Evolutionary conservation across 2,329 filamentous ascomycete genomes (phyloP), one percentile per base, ranked within the genome.

Genomic region (Talaromyces marneffei): DNA sequence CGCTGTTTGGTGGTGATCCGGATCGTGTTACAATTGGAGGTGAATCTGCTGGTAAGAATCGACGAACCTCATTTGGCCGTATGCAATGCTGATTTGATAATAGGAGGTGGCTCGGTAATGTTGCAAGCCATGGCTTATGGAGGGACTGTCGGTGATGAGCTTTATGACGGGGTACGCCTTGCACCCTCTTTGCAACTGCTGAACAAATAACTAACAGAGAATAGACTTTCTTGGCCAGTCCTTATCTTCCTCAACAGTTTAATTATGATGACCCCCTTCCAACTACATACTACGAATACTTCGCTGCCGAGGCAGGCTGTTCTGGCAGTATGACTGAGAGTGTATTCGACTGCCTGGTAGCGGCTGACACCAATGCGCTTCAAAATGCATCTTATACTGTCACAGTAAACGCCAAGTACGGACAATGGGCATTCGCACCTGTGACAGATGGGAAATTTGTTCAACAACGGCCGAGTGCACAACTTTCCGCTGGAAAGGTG

Each of bases 161-260:
- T 62, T 10, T 62, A 55, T 18, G 18, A 55, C 12, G 18, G 48
- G 8, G 60, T 62, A 62, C 42, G 46, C 29, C n/a, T 52, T 20
- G 27, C n/a, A 31, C 16, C 8, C 23, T 42, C 4, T 18, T 33
- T 2, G 16, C 14, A 31, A 31, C 4, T n/a, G 0, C n/a, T 48
- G 5, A 10, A 20, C 39, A 42, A 52, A 64, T 61, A 66, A 64
- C 18, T 50, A 57, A 31, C 27, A 52, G 40, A 9, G 14, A 57
- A 29, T 66, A 75, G 66, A 64, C 58, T 37, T 71, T 77, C 33
- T 68, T 79, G 1, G 73, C 75, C 2, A 79, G 75, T 5, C 83
- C 83, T 2, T 85, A 82, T 65, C 74, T 84, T n/a, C 82, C 83
- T 0, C 80, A 80, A 60, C 82, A 85, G 64, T 83, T 83, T 67